phyloP scores from a whole-genome alignment of 1,284 basidiomycete genomes.

The Papiliotrema fonsecae region DNA sequence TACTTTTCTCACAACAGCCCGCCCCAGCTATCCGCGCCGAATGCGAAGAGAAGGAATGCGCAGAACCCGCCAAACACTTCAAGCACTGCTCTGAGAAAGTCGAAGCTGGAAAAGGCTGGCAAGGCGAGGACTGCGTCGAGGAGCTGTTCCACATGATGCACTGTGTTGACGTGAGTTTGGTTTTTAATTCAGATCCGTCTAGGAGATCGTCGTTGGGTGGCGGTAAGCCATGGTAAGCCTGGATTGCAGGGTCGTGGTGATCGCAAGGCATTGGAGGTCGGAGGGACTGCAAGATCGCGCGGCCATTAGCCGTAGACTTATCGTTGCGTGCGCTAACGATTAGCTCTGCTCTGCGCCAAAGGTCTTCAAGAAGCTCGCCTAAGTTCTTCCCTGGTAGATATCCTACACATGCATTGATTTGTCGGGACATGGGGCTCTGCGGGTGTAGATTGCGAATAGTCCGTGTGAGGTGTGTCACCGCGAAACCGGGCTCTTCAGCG shows the following conservation, averaged over 20 bases:
- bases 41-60: constrained; percentile 68
- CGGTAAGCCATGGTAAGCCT: too few relatives aligned
- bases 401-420: background rate
- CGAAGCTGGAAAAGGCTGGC: constrained; percentile 70
- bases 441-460: too few relatives aligned
- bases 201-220: too few relatives aligned
- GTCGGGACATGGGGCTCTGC: background rate
- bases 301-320: background rate
- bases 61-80: constrained; percentile 73
- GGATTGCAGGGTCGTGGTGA: too few relatives aligned
- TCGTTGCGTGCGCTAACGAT: constrained; percentile 1
- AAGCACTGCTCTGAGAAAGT: constrained; percentile 80
- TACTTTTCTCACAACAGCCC: constrained; percentile 46
- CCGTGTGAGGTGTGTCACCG: too few relatives aligned
- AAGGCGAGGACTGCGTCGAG: constrained; percentile 85
- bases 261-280: too few relatives aligned
- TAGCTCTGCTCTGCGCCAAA: constrained; percentile 74
- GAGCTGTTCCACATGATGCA: constrained; percentile 69
- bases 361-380: constrained; percentile 60
- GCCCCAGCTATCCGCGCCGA: constrained; percentile 68
- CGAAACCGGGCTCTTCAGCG: too few relatives aligned
- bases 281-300: too few relatives aligned
- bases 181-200: too few relatives aligned
- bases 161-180: constrained; percentile 68
- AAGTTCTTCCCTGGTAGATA: too few relatives aligned